These are phyloP conservation scores for Oryza meridionalis DNA, from an alignment of 176 grass and related monocot species.

Conservation along the genomic window DNA sequence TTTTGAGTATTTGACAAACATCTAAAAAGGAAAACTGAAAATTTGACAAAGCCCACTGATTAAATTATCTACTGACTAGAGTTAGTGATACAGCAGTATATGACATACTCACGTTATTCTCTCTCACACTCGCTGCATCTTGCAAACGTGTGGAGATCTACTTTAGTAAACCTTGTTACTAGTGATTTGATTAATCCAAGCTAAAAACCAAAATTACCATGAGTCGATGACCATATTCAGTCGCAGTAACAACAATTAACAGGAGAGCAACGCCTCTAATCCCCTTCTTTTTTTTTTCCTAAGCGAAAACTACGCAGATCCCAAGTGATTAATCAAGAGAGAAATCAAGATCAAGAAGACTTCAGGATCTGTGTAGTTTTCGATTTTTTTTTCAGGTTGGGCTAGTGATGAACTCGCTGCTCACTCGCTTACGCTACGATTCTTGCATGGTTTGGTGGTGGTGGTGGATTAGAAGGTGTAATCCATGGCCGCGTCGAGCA, in stretches of 20 bases:
- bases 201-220: conserved; percentile 27
- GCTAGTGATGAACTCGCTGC: conserved; percentile 1
- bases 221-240: conserved; percentile 31
- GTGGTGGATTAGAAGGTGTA: conserved; percentile 44
- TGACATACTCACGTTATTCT: conserved; percentile 26
- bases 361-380: conserved; percentile 55
- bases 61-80: neutral
- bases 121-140: conserved; percentile 24
- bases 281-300: neutral
- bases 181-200: neutral
- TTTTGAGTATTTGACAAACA: neutral
- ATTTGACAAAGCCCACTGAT: neutral
- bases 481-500: conserved; percentile 34
- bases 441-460: neutral
- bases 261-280: neutral
- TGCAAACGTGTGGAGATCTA: conserved; percentile 38
- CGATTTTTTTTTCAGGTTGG: conserved; percentile 32
- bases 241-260: neutral
- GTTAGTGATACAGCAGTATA: conserved; percentile 23
- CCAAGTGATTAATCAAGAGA: conserved; percentile 19
- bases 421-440: neutral
- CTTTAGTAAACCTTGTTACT: neutral
- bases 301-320: conserved; percentile 63
- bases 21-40: neutral
- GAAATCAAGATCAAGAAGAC: neutral